A percentile compares a stretch with the other conserved stretches of the same genome.
Evolutionary conservation across 805 yeast species (phyloP).

Genomic region (Yarrowia sp.): DNA sequence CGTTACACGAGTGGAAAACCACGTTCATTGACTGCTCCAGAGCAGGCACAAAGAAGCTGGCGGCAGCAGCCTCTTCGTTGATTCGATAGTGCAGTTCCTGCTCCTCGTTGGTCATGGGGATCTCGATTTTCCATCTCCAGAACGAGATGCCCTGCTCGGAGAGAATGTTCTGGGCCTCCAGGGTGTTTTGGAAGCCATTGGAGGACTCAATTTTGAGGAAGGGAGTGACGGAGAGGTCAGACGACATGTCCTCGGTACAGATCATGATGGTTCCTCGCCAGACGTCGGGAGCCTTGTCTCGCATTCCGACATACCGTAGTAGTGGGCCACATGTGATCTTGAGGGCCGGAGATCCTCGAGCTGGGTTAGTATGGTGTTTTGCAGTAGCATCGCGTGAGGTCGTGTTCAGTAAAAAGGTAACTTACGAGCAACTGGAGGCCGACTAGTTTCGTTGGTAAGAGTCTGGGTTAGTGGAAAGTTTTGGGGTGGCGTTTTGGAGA

Average conservation of each 20-base stretch:
- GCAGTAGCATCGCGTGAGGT: too few species aligned
- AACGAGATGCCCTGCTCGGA: conserved; percentile 51
- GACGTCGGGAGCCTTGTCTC: conserved; percentile 43
- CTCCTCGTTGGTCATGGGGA: conserved; percentile 49
- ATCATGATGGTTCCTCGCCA: conserved; percentile 70
- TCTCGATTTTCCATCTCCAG: conserved; percentile 59
- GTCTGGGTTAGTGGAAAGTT: conserved; percentile 12
- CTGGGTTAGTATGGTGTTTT: neutral
- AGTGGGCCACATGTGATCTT: conserved; percentile 60
- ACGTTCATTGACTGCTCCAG: conserved; percentile 67
- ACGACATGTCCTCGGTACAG: conserved; percentile 49
- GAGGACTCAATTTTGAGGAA: conserved; percentile 32
- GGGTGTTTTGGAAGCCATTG: neutral
- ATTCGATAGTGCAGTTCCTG: conserved; percentile 63
- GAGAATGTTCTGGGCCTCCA: conserved; percentile 45
- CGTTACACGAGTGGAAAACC: conserved; percentile 84
- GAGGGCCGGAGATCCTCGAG: conserved; percentile 30
- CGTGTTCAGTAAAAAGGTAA: neutral
- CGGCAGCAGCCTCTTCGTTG: conserved; percentile 47
- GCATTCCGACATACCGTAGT: conserved; percentile 61
- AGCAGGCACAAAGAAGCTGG: conserved; percentile 69
- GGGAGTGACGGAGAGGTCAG: conserved; percentile 34
- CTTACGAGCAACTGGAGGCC: conserved; percentile 17
- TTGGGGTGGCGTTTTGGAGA: neutral
- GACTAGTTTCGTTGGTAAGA: neutral